A percentile compares a stretch with the other conserved stretches of the same genome.
Evolutionary conservation across 1,139 yeast species (phyloP).

Genomic region (Suhomyces wounanorum): DNA sequence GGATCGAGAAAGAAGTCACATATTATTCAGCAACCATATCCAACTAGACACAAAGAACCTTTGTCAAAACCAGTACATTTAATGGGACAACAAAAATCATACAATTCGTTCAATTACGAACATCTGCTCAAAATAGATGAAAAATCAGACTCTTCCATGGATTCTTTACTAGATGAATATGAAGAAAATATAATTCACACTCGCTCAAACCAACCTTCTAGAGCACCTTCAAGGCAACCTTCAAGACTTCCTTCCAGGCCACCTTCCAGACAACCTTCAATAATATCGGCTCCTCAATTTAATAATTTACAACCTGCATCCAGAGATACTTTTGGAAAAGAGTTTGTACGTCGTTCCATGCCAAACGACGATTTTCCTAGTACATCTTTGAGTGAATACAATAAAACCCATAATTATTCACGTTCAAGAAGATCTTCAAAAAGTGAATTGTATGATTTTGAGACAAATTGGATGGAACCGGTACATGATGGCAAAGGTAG

Average conservation of each 20-base stretch:
- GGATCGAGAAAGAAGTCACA: not conserved
- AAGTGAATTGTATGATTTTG: slow-evolving; percentile 45
- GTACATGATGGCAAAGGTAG: slow-evolving; percentile 12
- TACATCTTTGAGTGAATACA: slow-evolving; percentile 41
- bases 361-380: slow-evolving; percentile 32
- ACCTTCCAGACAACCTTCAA: slow-evolving; percentile 29
- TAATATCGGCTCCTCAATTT: slow-evolving; percentile 27
- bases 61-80: not conserved
- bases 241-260: slow-evolving; percentile 35
- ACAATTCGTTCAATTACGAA: not conserved
- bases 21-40: slow-evolving; percentile 24
- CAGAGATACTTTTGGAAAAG: slow-evolving; percentile 9
- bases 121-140: slow-evolving; percentile 13
- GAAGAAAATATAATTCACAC: slow-evolving; percentile 41
- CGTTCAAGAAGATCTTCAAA: slow-evolving; percentile 41
- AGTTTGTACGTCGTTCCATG: slow-evolving; percentile 2
- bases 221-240: slow-evolving; percentile 31
- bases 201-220: slow-evolving; percentile 21
- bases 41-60: slow-evolving; percentile 9
- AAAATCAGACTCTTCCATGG: slow-evolving; percentile 50
- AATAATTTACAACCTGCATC: slow-evolving; percentile 8
- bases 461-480: slow-evolving; percentile 51
- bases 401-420: slow-evolving; percentile 25
- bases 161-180: slow-evolving; percentile 54
- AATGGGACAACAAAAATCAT: not conserved